Evolutionary conservation across 2,329 filamentous ascomycete genomes (phyloP).

Genomic region (Myriosclerotinia duriaeana): DNA sequence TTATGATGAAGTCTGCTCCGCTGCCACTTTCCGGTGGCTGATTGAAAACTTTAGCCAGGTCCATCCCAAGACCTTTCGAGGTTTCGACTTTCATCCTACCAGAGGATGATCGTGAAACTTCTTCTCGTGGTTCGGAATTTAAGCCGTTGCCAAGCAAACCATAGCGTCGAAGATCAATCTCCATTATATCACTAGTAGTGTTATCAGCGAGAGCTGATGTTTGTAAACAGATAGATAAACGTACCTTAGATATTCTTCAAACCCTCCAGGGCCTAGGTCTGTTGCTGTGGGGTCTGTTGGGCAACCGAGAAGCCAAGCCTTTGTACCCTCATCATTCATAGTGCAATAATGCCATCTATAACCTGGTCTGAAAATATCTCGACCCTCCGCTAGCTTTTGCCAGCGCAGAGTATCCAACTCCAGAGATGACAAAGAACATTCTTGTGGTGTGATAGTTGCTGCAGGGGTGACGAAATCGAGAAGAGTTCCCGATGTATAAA

Average conservation of each 20-base stretch:
- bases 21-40: conserved; percentile 79
- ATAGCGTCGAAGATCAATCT: conserved; percentile 88
- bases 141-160: conserved; percentile 83
- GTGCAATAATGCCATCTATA: conserved; percentile 99
- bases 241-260: conserved; percentile 79
- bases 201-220: conserved; percentile 28
- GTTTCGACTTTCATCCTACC: conserved; percentile 50
- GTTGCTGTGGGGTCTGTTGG: conserved; percentile 68
- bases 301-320: conserved; percentile 94
- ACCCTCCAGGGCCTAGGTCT: conserved; percentile 65
- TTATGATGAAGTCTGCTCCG: conserved; percentile 87
- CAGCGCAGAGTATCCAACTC: conserved; percentile 85
- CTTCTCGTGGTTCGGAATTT: conserved; percentile 53
- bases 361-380: conserved; percentile 87
- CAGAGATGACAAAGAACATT: conserved; percentile 86
- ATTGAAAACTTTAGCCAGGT: conserved; percentile 85
- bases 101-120: conserved; percentile 50
- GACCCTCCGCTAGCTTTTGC: conserved; percentile 92
- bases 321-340: conserved; percentile 90
- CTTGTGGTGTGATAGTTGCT: conserved; percentile 78
- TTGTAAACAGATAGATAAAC: conserved; percentile 30
- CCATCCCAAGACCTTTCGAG: conserved; percentile 72
- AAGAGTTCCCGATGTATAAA: conserved; percentile 87
- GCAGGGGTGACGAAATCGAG: conserved; percentile 94
- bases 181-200: conserved; percentile 72